Percentiles rank a stretch among this genome's conserved stretches.
Evolutionary conservation across 148 eudicot species (phyloP).

Genomic region (Heliosperma pusillum): DNA sequence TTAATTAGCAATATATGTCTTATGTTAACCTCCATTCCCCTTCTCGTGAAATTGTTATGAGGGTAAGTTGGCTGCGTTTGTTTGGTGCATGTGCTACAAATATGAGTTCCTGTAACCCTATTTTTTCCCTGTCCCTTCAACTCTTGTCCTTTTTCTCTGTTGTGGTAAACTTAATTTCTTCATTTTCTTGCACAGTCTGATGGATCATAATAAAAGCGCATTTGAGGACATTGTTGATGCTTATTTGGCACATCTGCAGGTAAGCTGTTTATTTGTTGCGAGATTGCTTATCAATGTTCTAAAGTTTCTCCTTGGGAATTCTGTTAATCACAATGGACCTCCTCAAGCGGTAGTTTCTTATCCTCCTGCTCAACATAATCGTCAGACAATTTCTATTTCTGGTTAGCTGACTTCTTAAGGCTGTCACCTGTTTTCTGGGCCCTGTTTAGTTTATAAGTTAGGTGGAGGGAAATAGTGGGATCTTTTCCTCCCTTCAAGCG

Average conservation of each 20-base stretch:
- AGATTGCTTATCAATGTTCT: background rate
- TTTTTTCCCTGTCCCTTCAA: background rate
- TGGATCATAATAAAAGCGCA: slow-evolving; percentile 50
- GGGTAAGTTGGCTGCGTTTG: no score
- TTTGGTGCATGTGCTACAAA: no score
- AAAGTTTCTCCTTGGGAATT: background rate
- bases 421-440: background rate
- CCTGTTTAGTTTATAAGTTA: no score
- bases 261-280: slow-evolving; percentile 26
- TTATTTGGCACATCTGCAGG: slow-evolving; percentile 90
- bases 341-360: background rate
- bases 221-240: slow-evolving; percentile 92
- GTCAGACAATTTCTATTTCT: background rate
- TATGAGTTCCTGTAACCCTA: background rate
- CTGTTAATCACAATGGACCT: slow-evolving; percentile 4
- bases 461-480: no score
- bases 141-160: background rate
- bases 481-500: no score
- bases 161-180: background rate
- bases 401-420: background rate
- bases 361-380: background rate
- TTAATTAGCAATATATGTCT: background rate
- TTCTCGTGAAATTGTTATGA: no score
- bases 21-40: no score
- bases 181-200: slow-evolving; percentile 45